A percentile compares a stretch with the other conserved stretches of the same genome.
Conservation (phyloP, 2,329 filamentous ascomycete species). For the Talaromyces sp. region DNA sequence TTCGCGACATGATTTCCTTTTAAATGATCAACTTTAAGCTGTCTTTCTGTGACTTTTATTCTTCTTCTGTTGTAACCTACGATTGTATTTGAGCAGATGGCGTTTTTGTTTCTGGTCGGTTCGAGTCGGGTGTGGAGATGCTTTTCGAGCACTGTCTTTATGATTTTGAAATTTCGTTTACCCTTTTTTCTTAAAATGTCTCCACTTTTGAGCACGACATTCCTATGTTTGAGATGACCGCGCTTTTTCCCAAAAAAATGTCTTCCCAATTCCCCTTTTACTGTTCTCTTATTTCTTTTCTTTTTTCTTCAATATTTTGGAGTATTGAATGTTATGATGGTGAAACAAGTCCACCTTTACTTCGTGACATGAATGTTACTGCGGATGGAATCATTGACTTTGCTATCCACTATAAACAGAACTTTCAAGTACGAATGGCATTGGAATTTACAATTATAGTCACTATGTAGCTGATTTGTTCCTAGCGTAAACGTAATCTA, state of each 20-base stretch:
- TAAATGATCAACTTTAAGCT: neutral
- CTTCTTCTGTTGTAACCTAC: neutral
- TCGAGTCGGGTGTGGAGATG: neutral
- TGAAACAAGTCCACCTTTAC: neutral
- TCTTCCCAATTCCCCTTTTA: neutral
- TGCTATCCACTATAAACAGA: neutral
- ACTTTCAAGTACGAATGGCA: neutral
- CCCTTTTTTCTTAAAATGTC: neutral
- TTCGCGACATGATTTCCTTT: neutral
- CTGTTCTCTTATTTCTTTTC: neutral
- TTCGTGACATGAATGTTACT: neutral
- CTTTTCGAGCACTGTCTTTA: neutral
- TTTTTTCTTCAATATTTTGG: neutral
- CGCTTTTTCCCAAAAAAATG: neutral
- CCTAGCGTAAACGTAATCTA: too few relatives aligned
- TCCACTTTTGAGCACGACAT: neutral
- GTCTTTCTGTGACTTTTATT: neutral
- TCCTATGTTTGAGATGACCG: neutral
- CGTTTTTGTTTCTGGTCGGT: neutral
- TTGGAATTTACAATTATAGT: neutral
- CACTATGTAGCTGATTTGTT: neutral
- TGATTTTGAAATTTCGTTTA: neutral
- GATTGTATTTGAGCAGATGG: neutral
- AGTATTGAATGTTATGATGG: neutral
- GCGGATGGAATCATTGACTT: neutral